Evolutionary conservation across 768 basidiomycete species (phyloP).

Genomic region (Ephemerocybe angulata): DNA sequence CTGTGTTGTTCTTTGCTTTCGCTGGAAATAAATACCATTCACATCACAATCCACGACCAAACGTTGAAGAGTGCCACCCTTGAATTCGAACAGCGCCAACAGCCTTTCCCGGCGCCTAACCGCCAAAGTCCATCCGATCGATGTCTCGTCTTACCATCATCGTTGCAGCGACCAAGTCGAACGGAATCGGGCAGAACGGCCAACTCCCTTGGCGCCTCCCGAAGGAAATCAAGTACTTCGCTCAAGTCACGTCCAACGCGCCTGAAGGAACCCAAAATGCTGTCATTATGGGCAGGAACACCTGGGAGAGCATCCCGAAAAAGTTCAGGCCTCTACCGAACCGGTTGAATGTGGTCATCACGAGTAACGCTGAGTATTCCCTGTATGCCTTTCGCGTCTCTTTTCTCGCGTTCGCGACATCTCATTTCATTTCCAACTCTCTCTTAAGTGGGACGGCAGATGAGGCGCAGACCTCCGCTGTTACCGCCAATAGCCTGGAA

Average conservation of each 20-base stretch:
- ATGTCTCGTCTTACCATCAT: conserved; percentile 83
- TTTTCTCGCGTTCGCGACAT: not conserved
- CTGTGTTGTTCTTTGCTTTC: not conserved
- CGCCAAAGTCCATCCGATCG: conserved; percentile 6
- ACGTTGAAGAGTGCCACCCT: too few relatives aligned
- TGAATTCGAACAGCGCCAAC: too few relatives aligned
- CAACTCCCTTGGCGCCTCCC: conserved; percentile 87
- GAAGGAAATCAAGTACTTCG: conserved; percentile 90
- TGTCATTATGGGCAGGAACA: conserved; percentile 93
- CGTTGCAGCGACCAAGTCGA: conserved; percentile 82
- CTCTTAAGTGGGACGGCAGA: conserved; percentile 16
- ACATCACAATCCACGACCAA: not conserved
- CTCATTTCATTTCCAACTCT: conserved; percentile 1
- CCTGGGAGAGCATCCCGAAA: conserved; percentile 93
- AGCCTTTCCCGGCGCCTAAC: not conserved
- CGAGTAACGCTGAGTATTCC: conserved; percentile 53
- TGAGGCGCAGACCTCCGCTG: conserved; percentile 18
- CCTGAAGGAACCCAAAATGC: conserved; percentile 59
- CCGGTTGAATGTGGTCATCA: conserved; percentile 77
- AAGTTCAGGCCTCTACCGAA: conserved; percentile 78
- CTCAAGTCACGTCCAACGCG: conserved; percentile 64
- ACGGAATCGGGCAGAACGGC: conserved; percentile 81
- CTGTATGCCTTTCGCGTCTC: conserved; percentile 48
- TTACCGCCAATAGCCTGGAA: conserved; percentile 38
- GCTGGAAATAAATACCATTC: conserved; percentile 7